Evolutionary conservation across 2,329 filamentous ascomycete species (phyloP), one percentile per base, ranked within the genome.

Genomic region (Nemania diffusa): DNA sequence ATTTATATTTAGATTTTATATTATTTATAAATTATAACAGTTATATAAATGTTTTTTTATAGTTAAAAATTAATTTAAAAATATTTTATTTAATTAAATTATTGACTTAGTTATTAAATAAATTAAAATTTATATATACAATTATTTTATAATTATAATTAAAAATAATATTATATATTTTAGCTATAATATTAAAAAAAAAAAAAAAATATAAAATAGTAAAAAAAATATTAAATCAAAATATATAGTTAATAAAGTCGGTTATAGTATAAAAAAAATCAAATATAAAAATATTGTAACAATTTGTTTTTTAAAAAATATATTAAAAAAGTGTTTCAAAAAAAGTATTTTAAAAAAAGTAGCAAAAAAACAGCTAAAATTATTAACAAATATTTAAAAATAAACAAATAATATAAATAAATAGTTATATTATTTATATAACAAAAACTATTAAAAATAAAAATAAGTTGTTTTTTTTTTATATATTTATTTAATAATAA

Each of bases 31-130:
- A 8, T 7, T 44, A 44, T 44, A 6, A 22, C 24, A 32, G 8
- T 55, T 32, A 55, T 55, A 15, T 55, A 52, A 52, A 52, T 34
- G 32, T 32, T n/a, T n/a, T n/a, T n/a, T n/a, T n/a, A n/a, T n/a
- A n/a, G n/a, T n/a, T n/a, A n/a, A n/a, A n/a, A n/a, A n/a, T n/a
- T n/a, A n/a, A n/a, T n/a, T n/a, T 55, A n/a, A 55, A 32, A 32
- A 32, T 55, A 55, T 55, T 32, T 55, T 32, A 55, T n/a, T 32
- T n/a, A 32, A 26, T 26, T 6, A 8, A 44, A 4, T 8, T 44
- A 17, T 44, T 44, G 15, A 44, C 4, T 17, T 44, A n/a, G 5
- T 8, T 52, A 11, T 52, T 52, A 34, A 32, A 55, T 32, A 32
- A 32, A 32, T 11, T 34, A 34, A 34, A 34, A 11, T 34, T 34